Evolutionary conservation across 306 rosid genomes (phyloP).

Genomic region (Prunus kanzakura): DNA sequence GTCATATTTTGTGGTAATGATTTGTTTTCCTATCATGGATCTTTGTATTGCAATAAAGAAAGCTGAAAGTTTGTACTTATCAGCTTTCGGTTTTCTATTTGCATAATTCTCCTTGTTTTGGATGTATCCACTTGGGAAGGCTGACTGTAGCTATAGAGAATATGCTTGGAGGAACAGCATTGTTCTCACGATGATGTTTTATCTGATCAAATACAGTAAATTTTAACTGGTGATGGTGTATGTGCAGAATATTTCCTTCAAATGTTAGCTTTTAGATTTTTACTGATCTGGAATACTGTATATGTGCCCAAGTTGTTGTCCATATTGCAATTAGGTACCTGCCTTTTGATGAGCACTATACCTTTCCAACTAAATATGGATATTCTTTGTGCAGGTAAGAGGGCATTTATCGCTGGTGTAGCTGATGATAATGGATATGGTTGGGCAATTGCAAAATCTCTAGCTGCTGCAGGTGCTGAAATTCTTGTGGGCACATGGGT

Average conservation of each 20-base stretch:
- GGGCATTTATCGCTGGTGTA: slow-evolving; percentile 94
- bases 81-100: not conserved
- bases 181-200: not conserved
- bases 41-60: not conserved
- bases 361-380: not conserved
- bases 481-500: slow-evolving; percentile 98
- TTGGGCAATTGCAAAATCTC: slow-evolving; percentile 99
- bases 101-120: not conserved
- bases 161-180: not conserved
- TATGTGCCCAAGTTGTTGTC: not conserved
- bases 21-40: not conserved
- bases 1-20: not conserved
- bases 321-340: not conserved
- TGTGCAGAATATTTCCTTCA: not conserved
- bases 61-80: not conserved
- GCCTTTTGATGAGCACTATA: not conserved
- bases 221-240: not conserved
- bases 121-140: not conserved
- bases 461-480: slow-evolving; percentile 97
- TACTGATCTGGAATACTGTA: not conserved
- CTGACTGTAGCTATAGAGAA: not conserved
- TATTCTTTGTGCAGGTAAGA: slow-evolving; percentile 57
- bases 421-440: slow-evolving; percentile 98
- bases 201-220: not conserved
- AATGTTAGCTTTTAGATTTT: not conserved